Evolutionary conservation across 2,329 filamentous ascomycete species (phyloP), one percentile per base, ranked within the genome.

Genomic region (Nigrospora osmanthi): DNA sequence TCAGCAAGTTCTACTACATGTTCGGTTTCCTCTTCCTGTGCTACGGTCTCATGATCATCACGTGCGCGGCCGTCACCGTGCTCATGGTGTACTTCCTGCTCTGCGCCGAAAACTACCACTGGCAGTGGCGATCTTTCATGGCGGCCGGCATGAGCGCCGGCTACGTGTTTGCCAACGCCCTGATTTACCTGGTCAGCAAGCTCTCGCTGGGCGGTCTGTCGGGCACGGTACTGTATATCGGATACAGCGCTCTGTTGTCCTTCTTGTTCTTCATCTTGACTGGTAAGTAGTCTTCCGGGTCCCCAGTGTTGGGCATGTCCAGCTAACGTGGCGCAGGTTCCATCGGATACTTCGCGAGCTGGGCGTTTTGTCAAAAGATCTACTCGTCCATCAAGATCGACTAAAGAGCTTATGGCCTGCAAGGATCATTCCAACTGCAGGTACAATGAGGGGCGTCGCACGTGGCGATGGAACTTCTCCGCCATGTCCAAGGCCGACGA

Each of bases 1-100:
- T 94, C 68, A 91, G 85, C 72, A 89, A 93, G 68, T 93, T 98
- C 54, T 98, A 98, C 75, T 98, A 98, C 77, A 98, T 98, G 93
- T 98, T 98, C 58, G 93, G 93, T 17, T 98, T 98, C 76, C 73
- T 98, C 33, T 98, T 98, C 75, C 78, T 98, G 46, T 96, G 90
- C 75, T 98, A 95, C 60, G 90, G 87, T 11, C 78, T 98, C 41
- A 96, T 98, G 89, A 89, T 97, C 56, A 86, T 95, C 56, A 97
- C 93, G 1, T 89, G 86, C 47, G 91, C 91, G 0, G 85, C 90
- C 1, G 91, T 94, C 35, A 97, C 93, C 1, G 83, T 97, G 10
- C 72, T 98, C 15, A 84, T 97, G 76, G 87, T 96, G 0, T 98
- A 98, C 68, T 97, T 97, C 72, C 64, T 98, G 55, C 81, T 98